phyloP scores from a whole-genome alignment of 2,329 filamentous ascomycete species.

The Aspergillus texensis region DNA sequence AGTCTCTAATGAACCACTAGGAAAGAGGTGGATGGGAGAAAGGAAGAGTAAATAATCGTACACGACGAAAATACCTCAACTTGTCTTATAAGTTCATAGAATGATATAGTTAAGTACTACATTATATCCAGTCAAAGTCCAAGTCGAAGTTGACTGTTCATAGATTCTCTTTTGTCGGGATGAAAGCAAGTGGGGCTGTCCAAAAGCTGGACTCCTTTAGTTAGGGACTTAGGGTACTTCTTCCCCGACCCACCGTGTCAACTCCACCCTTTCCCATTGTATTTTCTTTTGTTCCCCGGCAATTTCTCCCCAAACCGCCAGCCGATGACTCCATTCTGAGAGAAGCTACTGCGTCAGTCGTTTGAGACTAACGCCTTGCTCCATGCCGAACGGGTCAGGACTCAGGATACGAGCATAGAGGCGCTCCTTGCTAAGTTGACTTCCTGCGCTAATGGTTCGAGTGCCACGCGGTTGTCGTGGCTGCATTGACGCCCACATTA shows the following conservation, averaged over 20 bases:
- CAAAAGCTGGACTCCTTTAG: too few species aligned
- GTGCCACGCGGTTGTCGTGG: conserved; percentile 35
- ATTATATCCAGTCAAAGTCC: too few species aligned
- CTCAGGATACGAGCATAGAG: conserved; percentile 11
- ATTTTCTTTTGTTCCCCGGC: neutral
- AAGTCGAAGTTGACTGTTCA: too few species aligned
- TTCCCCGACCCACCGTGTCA: neutral
- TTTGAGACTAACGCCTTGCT: conserved; percentile 2
- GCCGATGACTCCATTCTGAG: neutral
- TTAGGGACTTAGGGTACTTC: too few species aligned
- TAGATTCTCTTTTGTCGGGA: too few species aligned
- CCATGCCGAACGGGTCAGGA: conserved; percentile 16
- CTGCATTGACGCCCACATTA: conserved; percentile 17
- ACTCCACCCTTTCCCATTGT: neutral
- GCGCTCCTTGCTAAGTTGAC: neutral
- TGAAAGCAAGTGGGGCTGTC: too few species aligned
- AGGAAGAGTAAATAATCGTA: too few species aligned
- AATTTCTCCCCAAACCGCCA: neutral
- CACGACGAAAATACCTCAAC: too few species aligned
- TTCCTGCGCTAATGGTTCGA: conserved; percentile 31
- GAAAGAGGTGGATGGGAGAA: too few species aligned
- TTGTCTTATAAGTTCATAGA: too few species aligned
- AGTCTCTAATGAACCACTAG: too few species aligned
- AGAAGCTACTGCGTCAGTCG: neutral
- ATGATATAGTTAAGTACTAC: too few species aligned